Evolutionary conservation across 2,329 filamentous ascomycete genomes (phyloP), one percentile per base, ranked within the genome.

Genomic region (Clonostachys rhizophaga): DNA sequence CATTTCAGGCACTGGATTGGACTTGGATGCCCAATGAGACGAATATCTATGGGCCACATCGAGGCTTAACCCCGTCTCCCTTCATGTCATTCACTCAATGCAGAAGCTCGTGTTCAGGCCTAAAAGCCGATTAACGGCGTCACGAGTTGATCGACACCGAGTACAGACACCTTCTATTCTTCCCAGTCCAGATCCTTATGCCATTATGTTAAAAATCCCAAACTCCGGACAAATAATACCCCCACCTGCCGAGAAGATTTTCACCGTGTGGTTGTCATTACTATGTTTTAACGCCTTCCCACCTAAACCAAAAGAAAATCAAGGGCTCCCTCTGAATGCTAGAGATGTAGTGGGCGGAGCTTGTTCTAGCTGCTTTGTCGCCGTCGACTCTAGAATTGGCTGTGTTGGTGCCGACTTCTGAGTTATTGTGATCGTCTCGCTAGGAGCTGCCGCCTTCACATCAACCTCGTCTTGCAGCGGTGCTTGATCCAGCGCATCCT

Each of bases 311-410:
- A 30, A 30, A 30, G 24, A 30, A 30, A 30, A 30, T 30, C 24
- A 30, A 30, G 81, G 80, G 56, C 80, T 84, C 53, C 77, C 76
- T 57, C 81, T 76, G 66, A 80, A 79, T 56, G 81, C 78, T 55
- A 84, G 62, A 33, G 76, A 65, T 13, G 72, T 75, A 24, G 70
- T 58, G 44, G 66, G 60, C 35, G 66, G 60, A 8, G 62, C 24
- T 30, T 10, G 24, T 9, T 30, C 24, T 10, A 10, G 24, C 24
- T 30, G 24, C 24, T 30, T 30, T 30, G 24, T 30, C 24, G 24
- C 24, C 24, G 24, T 10, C 9, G 24, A 9, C 24, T 30, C 24
- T 30, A 30, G 9, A 10, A 30, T 30, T 52, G 10, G 58, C 56
- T 12, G 64, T 55, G n/a, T 35, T 16, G 20, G 17, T 8, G 16